Base-by-base conservation (phyloP, 2,329 filamentous ascomycete species). In the Beauveria caledonica region DNA sequence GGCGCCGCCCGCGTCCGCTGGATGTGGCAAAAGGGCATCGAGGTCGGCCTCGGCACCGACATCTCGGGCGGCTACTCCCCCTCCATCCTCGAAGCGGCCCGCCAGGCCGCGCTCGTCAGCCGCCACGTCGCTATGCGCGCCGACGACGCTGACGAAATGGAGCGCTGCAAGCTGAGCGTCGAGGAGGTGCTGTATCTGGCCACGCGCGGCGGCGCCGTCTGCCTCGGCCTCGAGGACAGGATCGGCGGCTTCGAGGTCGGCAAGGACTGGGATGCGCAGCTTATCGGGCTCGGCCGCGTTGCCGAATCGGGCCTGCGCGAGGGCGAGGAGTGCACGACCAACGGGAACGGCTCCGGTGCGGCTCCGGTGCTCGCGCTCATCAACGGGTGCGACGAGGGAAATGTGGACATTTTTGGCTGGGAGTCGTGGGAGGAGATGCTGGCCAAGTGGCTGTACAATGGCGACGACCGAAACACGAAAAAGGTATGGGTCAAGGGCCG, bases 381-480 rank as follows among this genome's bases (percentile, higher is more conserved):
- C 0, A 54, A 65, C 21, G 62, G 51, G 4, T 67, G 65, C 1
- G 77, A 80, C 3, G 74, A 76, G 1, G 86, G 87, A 0, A 85
- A 86, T 51, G 90, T 97, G 0, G 92, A 97, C 73, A 73, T 97
- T 0, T 99, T 97, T 77, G 92, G 92, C 1, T 91, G 87, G 83
- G 93, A 97, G 80, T 83, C 70, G n/a, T 95, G 89, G 90, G 84
- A 88, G 44, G 90, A 97, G 68, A 84, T 79, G 68, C 76, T 97
- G 11, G 89, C 90, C 57, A 99, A 99, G 78, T 99, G 94, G 94
- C 78, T 97, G 63, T 99, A 89, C 75, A 89, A 85, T 65, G 94
- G 94, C 0, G 92, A 97, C 77, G 94, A 97, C 74, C 80, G 93
- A 66, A 97, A 97, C 72, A 93, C 92, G 3, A 81, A 81, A 67